Conservation (phyloP, 2,329 filamentous ascomycete species). For the Raffaelea albimanens region DNA sequence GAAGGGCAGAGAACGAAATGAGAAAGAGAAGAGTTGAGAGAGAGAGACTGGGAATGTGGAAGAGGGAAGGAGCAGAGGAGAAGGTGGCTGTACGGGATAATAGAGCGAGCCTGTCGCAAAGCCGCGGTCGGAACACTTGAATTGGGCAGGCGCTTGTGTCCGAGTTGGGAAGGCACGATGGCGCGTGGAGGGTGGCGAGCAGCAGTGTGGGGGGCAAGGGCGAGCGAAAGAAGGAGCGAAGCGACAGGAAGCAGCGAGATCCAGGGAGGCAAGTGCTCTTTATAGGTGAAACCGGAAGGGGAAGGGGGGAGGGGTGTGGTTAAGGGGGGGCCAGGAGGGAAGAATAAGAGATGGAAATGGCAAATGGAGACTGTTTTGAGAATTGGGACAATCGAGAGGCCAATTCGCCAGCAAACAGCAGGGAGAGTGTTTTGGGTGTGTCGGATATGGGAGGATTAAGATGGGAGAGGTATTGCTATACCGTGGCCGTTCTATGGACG, state of each 20-base stretch:
- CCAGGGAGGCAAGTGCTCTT: background rate
- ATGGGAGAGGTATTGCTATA: too few species aligned
- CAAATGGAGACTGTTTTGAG: background rate
- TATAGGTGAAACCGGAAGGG: background rate
- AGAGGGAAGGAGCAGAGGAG: background rate
- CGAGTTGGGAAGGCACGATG: slow-evolving; percentile 12
- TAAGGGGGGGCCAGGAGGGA: background rate
- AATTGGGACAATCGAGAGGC: slow-evolving; percentile 1
- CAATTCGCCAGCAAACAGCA: background rate
- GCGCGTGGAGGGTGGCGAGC: slow-evolving; percentile 6
- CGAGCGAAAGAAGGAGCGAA: background rate
- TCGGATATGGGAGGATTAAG: background rate
- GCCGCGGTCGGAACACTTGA: background rate
- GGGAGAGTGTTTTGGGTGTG: background rate
- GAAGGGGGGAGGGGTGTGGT: background rate
- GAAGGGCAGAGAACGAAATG: too few species aligned
- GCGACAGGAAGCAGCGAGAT: background rate
- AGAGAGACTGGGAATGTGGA: background rate
- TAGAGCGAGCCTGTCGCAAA: too few species aligned
- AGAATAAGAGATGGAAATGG: background rate
- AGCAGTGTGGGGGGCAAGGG: slow-evolving; percentile 5
- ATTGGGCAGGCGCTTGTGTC: slow-evolving; percentile 1
- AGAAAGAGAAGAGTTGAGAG: background rate
- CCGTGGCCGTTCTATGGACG: too few species aligned
- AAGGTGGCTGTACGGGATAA: background rate